Percentiles rank a stretch among this genome's conserved stretches.
Evolutionary conservation across 1,284 basidiomycete genomes (phyloP).

Genomic region (Papiliotrema terrestris): DNA sequence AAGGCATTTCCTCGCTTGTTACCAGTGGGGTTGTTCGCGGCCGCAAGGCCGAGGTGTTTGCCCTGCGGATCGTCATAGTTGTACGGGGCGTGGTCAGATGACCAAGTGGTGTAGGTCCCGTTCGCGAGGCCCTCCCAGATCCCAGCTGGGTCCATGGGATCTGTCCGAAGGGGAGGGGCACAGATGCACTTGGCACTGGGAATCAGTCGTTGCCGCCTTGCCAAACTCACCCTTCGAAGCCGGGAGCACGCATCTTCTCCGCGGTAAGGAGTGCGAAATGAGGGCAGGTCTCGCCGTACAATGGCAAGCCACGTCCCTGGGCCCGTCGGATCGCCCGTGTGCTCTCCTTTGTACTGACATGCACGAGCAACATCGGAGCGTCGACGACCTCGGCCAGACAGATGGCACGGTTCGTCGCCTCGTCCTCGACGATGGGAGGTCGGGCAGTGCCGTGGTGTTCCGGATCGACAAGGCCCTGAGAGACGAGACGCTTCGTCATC

Average conservation of each 20-base stretch:
- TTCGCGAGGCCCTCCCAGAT: conserved; percentile 32
- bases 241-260: conserved; percentile 25
- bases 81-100: conserved; percentile 32
- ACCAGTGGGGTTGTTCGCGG: conserved; percentile 18
- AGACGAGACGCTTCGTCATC: conserved; percentile 20
- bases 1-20: conserved; percentile 19
- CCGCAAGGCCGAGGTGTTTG: conserved; percentile 19
- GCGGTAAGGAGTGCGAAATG: conserved; percentile 28
- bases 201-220: background rate
- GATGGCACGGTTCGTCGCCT: conserved; percentile 35
- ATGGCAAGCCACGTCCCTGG: conserved; percentile 19
- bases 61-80: conserved; percentile 27
- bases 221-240: conserved; percentile 18
- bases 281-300: conserved; percentile 34
- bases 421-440: conserved; percentile 28
- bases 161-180: conserved; percentile 27
- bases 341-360: conserved; percentile 27
- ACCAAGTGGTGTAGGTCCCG: conserved; percentile 30
- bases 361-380: conserved; percentile 33
- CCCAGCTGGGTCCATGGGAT: conserved; percentile 20
- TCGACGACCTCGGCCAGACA: conserved; percentile 19
- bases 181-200: conserved; percentile 31
- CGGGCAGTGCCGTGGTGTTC: conserved; percentile 30
- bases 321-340: conserved; percentile 25
- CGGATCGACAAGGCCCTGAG: conserved; percentile 23